phyloP scores from a whole-genome alignment of 2,329 filamentous ascomycete species.

The Aspergillus alliaceus region DNA sequence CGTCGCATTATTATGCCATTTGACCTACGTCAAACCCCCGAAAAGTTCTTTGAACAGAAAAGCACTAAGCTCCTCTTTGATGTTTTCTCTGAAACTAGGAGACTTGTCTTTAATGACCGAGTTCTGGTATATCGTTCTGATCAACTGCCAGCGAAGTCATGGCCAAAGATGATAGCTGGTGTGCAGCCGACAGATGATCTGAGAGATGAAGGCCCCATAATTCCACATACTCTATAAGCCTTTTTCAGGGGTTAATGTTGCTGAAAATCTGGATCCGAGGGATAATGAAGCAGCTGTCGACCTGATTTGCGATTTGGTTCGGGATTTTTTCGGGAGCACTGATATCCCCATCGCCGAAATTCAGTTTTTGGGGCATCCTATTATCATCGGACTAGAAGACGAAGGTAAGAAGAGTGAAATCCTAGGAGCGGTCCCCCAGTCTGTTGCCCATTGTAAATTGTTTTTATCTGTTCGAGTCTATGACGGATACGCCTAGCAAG shows the following conservation, averaged over 20 bases:
- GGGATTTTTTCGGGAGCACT: slow-evolving; percentile 8
- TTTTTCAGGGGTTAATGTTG: background rate
- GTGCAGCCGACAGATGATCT: slow-evolving; percentile 11
- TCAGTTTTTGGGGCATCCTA: slow-evolving; percentile 13
- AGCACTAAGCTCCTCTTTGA: background rate
- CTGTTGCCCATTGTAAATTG: slow-evolving; percentile 10
- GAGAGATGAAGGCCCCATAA: no score
- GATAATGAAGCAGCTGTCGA: slow-evolving; percentile 1
- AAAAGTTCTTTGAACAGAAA: no score
- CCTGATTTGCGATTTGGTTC: slow-evolving; percentile 9
- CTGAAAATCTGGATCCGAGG: slow-evolving; percentile 4
- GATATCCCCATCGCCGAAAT: slow-evolving; percentile 14
- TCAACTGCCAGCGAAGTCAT: slow-evolving; percentile 6
- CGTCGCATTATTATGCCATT: no score
- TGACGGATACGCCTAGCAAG: no score
- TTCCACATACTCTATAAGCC: slow-evolving; percentile 1
- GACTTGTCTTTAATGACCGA: slow-evolving; percentile 3
- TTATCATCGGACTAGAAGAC: slow-evolving; percentile 15
- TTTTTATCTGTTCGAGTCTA: no score
- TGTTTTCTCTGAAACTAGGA: background rate
- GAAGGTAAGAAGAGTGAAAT: slow-evolving; percentile 1
- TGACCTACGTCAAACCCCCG: no score
- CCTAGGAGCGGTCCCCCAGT: slow-evolving; percentile 4
- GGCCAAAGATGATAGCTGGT: slow-evolving; percentile 7
- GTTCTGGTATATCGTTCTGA: background rate